Evolutionary conservation across 768 basidiomycete genomes (phyloP), one percentile per base, ranked within the genome.

Genomic region (Phlegmacium glaucopus): DNA sequence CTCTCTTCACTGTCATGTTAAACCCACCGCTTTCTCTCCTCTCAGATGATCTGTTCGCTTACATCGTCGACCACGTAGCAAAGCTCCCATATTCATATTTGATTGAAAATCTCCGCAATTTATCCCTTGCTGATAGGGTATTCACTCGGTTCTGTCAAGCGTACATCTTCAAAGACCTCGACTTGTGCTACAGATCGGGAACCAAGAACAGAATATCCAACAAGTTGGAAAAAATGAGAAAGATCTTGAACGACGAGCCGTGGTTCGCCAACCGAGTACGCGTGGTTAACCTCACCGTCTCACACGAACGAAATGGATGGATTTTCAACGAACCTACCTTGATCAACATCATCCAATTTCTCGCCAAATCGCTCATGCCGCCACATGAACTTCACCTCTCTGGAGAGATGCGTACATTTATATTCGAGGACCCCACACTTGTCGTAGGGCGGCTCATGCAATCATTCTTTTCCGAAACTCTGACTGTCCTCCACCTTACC

Each of bases 61-160:
- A 28, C 41, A 47, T 53, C 7, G 48, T 53, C n/a, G 44, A 50
- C 5, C 45, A 46, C 17, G 32, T 49, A 25, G 39, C 52, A 12
- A 39, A 18, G 16, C 48, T 53, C 16, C 52, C 44, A 13, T 43
- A 17, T 29, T 9, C 13, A 6, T 1, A 16, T 13, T n/a, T n/a
- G n/a, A n/a, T n/a, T n/a, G 7, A 39, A 28, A n/a, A 41, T 15
- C 42, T 53, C 28, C 18, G 15, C 11, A 39, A 37, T 37, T 36
- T 49, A 16, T 49, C 48, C 6, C 52, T 53, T 18, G 41, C 44
- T 13, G 52, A 53, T 27, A 22, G 52, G 12, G 52, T 44, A 13
- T 53, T 53, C 35, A 51, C 49, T 5, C 25, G 36, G 4, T 11
- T 17, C 9, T 51, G 49, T 25, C 49, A 45, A 36, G 13, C 9